Base-by-base conservation (phyloP, 371 early-diverging fungal species). In the Mortierella sp. region DNA sequence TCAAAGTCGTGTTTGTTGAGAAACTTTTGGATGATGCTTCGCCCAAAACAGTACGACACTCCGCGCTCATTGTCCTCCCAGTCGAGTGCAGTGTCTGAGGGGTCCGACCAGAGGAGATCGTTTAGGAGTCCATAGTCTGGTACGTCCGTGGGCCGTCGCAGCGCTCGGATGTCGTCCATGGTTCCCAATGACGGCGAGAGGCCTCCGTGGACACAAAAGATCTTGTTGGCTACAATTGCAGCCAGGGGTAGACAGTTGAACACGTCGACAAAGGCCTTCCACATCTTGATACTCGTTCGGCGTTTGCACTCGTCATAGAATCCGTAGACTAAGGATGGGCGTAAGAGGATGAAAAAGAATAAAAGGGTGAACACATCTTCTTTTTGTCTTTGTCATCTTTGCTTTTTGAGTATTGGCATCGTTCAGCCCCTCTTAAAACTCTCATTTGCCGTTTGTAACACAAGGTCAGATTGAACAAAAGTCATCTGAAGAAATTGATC, bases 301-400 rank as follows among this genome's bases (percentile, higher is more conserved):
- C 99, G 96, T 88, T 99, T 99, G 92, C 98, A 98, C 90, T 99
- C 99, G 83, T 99, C 99, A 88, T 98, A 99, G 88, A 99, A 99
- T 4, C 99, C 99, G 83, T 99, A 99, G 43, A 99, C 88, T 87
- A 77, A n/a, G 50, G 21, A 8, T 16, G 14, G 28, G 28, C 26
- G 34, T 19, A 61, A 61, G 19, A 34, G 61, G 59, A n/a, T 24
- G 6, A n/a, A 57, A 44, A 77, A 10, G 31, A 28, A 43, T 11
- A 51, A 54, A 44, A 26, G 5, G 9, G 48, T 51, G 64, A 37
- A 50, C 11, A 43, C 16, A 51, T 28, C 16, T 57, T 19, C 16
- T 57, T 70, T 37, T 34, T 37, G 10, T 26, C 55, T 57, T 59
- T 59, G 61, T 31, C 61, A 59, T 14, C 61, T 2, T 59, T 31